Evolutionary conservation across 805 yeast genomes (phyloP).

Genomic region (Suhomyces vadensis): DNA sequence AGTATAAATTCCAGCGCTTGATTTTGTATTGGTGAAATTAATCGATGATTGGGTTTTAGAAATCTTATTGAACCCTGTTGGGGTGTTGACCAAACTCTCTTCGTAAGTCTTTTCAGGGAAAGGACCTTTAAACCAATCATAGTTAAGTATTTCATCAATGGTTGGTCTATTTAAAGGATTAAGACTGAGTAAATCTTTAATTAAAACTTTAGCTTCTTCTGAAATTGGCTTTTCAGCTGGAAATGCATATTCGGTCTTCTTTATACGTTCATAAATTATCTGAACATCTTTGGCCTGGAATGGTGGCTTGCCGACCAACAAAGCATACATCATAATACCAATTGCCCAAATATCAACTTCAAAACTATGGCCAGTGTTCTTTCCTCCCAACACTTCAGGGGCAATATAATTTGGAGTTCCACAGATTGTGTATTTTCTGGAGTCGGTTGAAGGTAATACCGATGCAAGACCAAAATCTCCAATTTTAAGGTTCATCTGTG

Average conservation of each 20-base stretch:
- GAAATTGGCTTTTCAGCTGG: conserved; percentile 73
- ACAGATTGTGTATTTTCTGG: conserved; percentile 89
- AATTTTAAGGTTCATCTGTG: conserved; percentile 88
- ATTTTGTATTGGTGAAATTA: conserved; percentile 68
- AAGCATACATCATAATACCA: conserved; percentile 94
- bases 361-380: conserved; percentile 83
- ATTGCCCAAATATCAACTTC: conserved; percentile 98
- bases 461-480: conserved; percentile 99
- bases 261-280: conserved; percentile 88
- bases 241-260: conserved; percentile 73
- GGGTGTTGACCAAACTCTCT: conserved; percentile 61
- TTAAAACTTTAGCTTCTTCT: conserved; percentile 69
- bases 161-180: conserved; percentile 83
- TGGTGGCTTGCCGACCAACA: conserved; percentile 93
- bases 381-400: conserved; percentile 93
- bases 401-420: conserved; percentile 99
- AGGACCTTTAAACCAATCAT: conserved; percentile 84
- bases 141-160: conserved; percentile 72
- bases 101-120: conserved; percentile 74
- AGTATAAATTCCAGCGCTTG: conserved; percentile 60
- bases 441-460: conserved; percentile 64
- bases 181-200: conserved; percentile 69
- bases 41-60: conserved; percentile 61
- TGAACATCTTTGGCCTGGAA: conserved; percentile 95
- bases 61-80: conserved; percentile 54